Evolutionary conservation across 768 basidiomycete species (phyloP).

Genomic region (Cystoderma amianthinum): DNA sequence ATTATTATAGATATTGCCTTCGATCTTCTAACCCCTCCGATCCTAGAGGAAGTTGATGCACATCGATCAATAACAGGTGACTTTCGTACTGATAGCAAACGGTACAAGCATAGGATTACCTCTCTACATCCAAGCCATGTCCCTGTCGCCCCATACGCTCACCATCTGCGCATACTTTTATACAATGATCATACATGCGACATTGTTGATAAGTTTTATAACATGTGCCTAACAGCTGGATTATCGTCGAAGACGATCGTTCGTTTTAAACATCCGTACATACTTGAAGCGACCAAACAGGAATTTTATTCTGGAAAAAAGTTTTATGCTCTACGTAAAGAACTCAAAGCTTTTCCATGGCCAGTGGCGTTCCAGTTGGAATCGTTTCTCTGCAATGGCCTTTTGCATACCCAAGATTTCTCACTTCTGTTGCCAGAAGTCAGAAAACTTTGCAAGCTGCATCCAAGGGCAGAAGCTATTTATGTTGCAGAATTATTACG

Average conservation of each 20-base stretch:
- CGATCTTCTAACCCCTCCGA: constrained; percentile 57
- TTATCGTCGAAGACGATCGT: constrained; percentile 25
- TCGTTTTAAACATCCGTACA: constrained; percentile 18
- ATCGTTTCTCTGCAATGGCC: constrained; percentile 44
- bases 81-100: constrained; percentile 26
- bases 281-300: constrained; percentile 42
- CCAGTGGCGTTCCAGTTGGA: constrained; percentile 62
- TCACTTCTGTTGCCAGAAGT: constrained; percentile 29
- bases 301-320: constrained; percentile 44
- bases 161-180: constrained; percentile 61
- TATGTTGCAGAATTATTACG: constrained; percentile 37
- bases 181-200: constrained; percentile 38
- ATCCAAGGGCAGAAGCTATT: constrained; percentile 8
- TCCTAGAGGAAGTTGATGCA: constrained; percentile 54
- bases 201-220: constrained; percentile 39
- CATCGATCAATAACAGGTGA: constrained; percentile 43
- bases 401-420: constrained; percentile 48
- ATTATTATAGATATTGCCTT: constrained; percentile 40
- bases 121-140: constrained; percentile 53
- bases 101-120: constrained; percentile 42
- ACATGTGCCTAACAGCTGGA: constrained; percentile 46
- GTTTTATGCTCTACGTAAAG: constrained; percentile 36
- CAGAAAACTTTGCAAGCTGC: constrained; percentile 20
- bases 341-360: constrained; percentile 35
- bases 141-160: constrained; percentile 60